phyloP scores from a whole-genome alignment of 306 rosid species.

The Lablab purpureus region DNA sequence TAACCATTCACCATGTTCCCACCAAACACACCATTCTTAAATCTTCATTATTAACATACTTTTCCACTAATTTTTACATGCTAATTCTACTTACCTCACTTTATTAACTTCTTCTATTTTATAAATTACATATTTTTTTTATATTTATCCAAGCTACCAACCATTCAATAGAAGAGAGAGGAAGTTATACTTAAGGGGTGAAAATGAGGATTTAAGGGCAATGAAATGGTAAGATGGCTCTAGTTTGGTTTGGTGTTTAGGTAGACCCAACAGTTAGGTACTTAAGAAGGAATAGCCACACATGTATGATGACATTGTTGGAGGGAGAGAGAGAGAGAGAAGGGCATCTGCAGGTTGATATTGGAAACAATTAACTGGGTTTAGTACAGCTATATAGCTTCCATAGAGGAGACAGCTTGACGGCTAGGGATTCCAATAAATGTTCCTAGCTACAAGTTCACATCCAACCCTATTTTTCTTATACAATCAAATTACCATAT shows the following conservation, averaged over 20 bases:
- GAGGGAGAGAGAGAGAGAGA: not conserved
- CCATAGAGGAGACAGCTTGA: conserved; percentile 73
- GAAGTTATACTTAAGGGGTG: not conserved
- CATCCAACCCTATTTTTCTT: not conserved
- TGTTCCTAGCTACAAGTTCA: conserved; percentile 27
- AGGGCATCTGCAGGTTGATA: conserved; percentile 47
- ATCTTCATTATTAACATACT: no score
- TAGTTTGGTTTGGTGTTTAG: not conserved
- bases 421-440: conserved; percentile 47
- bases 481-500: no score
- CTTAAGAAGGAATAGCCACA: conserved; percentile 50
- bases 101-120: no score
- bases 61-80: no score
- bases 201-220: no score
- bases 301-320: not conserved
- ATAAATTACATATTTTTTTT: no score
- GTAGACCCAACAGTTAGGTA: conserved; percentile 46
- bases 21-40: not conserved
- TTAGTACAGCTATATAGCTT: conserved; percentile 59
- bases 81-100: no score
- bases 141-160: no score
- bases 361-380: conserved; percentile 44
- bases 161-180: not conserved
- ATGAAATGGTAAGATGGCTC: conserved; percentile 40
- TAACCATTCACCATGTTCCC: conserved; percentile 22